Evolutionary conservation across 257 asterid genomes (phyloP).

Genomic region (Gentiana dahurica): DNA sequence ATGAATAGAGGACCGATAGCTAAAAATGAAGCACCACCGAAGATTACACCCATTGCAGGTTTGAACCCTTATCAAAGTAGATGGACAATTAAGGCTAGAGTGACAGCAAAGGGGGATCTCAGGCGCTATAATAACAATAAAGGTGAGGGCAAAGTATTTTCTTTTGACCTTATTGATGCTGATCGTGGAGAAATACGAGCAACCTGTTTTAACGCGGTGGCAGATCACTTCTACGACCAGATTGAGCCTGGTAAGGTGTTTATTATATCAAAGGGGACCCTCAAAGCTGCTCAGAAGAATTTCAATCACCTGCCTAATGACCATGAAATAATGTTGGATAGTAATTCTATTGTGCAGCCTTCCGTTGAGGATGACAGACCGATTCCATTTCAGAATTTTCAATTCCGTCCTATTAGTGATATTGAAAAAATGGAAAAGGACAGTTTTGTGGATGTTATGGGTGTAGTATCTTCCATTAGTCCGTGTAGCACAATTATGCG

Average conservation of each 20-base stretch:
- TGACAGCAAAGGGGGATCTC: conserved; percentile 68
- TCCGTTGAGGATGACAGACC: conserved; percentile 61
- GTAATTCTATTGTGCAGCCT: conserved; percentile 53
- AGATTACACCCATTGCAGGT: conserved; percentile 74
- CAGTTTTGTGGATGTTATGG: conserved; percentile 63
- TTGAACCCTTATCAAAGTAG: conserved; percentile 77
- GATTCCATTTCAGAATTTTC: conserved; percentile 78
- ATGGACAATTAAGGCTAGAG: conserved; percentile 96
- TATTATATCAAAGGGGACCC: conserved; percentile 58
- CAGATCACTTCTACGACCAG: conserved; percentile 56
- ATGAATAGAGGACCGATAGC: conserved; percentile 80
- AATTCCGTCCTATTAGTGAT: conserved; percentile 60
- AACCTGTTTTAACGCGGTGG: conserved; percentile 90
- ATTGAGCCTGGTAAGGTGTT: conserved; percentile 69
- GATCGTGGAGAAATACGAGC: conserved; percentile 90
- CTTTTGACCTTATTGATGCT: conserved; percentile 89
- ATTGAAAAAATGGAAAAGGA: conserved; percentile 63
- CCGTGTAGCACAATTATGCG: conserved; percentile 69
- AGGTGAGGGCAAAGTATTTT: conserved; percentile 92
- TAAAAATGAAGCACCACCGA: conserved; percentile 68
- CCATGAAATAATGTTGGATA: conserved; percentile 70
- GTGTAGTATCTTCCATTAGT: conserved; percentile 59
- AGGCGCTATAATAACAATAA: conserved; percentile 59
- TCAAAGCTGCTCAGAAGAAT: conserved; percentile 60
- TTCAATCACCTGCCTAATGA: conserved; percentile 78